Evolutionary conservation across 2,329 filamentous ascomycete genomes (phyloP), one percentile per base, ranked within the genome.

Genomic region (Alternaria sp.): DNA sequence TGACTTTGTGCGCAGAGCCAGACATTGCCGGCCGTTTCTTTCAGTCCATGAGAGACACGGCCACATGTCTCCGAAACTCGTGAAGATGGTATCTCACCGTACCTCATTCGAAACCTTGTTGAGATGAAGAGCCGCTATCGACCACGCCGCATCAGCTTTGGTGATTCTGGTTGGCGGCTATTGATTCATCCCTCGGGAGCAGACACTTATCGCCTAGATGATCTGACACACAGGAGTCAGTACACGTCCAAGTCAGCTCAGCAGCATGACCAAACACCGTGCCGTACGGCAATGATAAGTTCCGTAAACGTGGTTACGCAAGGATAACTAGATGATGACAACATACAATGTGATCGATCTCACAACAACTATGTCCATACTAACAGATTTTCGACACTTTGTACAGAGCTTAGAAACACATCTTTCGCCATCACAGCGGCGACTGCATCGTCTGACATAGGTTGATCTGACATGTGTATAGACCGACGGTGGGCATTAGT

Each of bases 151-250:
- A 44, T 22, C 28, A 28, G 30, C 38, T 18, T 57, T 42, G 20
- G 42, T 39, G 7, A 26, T 51, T 16, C 24, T 41, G 38, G 44
- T 47, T 42, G 41, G 48, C 18, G 32, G 14, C 32, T 36, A 12
- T 16, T 36, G 32, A 36, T 16, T 24, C 42, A 16, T 46, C 11
- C 18, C 32, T 20, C 18, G n/a, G 20, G 5, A 11, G 32, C 14
- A 49, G 6, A 49, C 22, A 20, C 18, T 38, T 12, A 44, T 52
- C 42, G 24, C 54, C 41, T 46, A 26, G 38, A 51, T 51, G 28
- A n/a, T 38, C 47, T 44, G 54, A 52, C 54, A 38, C 54, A 38
- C 16, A 12, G 47, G 38, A 57, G 46, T 39, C 20, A 43, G 30
- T 57, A 44, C 8, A 16, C n/a, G 47, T 38, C 26, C 39, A 24